Evolutionary conservation across 148 eudicot genomes (phyloP), one percentile per base, ranked within the genome.

Genomic region (Gaultheria prostrata): DNA sequence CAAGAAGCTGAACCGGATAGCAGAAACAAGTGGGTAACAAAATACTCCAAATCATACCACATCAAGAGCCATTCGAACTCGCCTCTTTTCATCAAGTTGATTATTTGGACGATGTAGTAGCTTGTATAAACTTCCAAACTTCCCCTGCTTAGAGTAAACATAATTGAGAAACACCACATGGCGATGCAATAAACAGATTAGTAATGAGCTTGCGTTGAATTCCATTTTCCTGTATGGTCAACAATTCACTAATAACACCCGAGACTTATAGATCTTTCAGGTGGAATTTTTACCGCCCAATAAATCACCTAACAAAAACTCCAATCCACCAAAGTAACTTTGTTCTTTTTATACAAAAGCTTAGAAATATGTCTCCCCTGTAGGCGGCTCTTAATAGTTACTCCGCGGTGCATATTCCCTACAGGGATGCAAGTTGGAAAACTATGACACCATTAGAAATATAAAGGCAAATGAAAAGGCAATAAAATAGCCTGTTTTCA

Each of bases 31-130:
- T 7, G 20, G 14, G 67, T 33, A 70, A 30, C 65, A 53, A 53
- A 49, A 78, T 69, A 78, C 49, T 59, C 74, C 72, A 48, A 89
- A 57, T 45, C 69, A 57, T 93, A 97, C 99, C 98, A 95, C 99
- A 88, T 97, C 99, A 85, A 95, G 91, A 80, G 98, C 98, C 99
- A 97, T 97, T 78, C 89, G 88, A 93, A 95, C 83, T 83, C 99
- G 88, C 89, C 88, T 93, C 87, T 86, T 93, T 81, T 97, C 99
- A 84, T 92, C 97, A 65, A 95, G 93, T 84, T 86, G 97, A 85
- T 86, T 49, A 77, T 90, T 93, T 83, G 98, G 91, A 33, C 96
- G 93, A 88, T 97, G 99, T 79, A 97, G 85, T 45, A 97, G 87
- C 90, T 85, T 95, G 90, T 87, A 97, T 84, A 97, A 89, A 90